Evolutionary conservation across 371 early-diverging fungal species (phyloP).

Genomic region (Mucor velutinosus): DNA sequence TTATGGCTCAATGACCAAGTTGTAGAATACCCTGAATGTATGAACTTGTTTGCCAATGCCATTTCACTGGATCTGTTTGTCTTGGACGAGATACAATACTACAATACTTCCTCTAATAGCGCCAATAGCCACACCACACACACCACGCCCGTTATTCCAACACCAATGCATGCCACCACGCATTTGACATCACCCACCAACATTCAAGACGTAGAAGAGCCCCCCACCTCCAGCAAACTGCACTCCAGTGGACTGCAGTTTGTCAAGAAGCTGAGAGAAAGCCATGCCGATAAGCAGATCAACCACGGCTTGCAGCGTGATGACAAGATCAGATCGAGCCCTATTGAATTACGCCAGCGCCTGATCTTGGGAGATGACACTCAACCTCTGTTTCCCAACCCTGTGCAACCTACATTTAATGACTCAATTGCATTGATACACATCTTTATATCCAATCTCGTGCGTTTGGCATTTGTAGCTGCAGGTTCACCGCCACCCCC

Average conservation of each 20-base stretch:
- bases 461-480: conserved; percentile 68
- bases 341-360: conserved; percentile 34
- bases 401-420: conserved; percentile 55
- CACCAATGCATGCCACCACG: conserved; percentile 18
- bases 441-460: conserved; percentile 59
- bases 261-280: conserved; percentile 45
- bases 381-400: conserved; percentile 60
- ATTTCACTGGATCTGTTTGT: conserved; percentile 69
- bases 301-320: conserved; percentile 40
- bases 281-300: conserved; percentile 31
- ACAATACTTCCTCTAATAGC: conserved; percentile 21
- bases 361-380: conserved; percentile 45
- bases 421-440: conserved; percentile 63
- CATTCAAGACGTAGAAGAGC: background rate
- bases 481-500: conserved; percentile 68
- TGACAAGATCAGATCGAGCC: conserved; percentile 34
- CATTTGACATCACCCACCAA: conserved; percentile 22
- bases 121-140: background rate
- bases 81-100: conserved; percentile 57
- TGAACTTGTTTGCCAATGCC: conserved; percentile 65
- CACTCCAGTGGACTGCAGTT: conserved; percentile 37
- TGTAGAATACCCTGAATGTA: conserved; percentile 63
- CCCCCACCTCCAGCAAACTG: conserved; percentile 20
- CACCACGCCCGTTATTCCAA: background rate
- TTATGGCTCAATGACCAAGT: conserved; percentile 72